Evolutionary conservation across 2,329 filamentous ascomycete genomes (phyloP), one percentile per base, ranked within the genome.

Genomic region (Colletotrichum sublineola): DNA sequence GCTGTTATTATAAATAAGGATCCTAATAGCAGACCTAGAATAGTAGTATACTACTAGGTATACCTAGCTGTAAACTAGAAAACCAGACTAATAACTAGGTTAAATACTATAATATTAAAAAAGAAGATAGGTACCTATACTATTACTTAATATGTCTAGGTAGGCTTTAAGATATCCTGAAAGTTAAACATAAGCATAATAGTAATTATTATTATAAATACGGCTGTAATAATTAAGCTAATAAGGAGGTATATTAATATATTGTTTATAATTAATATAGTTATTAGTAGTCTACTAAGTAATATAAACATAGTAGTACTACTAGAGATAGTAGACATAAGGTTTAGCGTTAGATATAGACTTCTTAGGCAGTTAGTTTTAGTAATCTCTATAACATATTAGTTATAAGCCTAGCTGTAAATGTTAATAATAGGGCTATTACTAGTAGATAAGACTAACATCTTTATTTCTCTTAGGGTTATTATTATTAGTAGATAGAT

Each of bases 21-120:
- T 57, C 55, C 55, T 18, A 20, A 40, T 38, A 40, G 8, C 14
- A 57, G n/a, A 20, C 55, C 36, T 5, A 40, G 55, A 57, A 57
- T 2, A 24, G 55, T 36, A 24, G 55, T 36, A 24, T 57, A 57
- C 29, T 57, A 36, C 55, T 20, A 57, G 31, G 33, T 20, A 40
- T 57, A 36, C 2, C 36, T 20, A 38, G 55, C 55, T 57, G 55
- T 57, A 38, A 57, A 57, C 55, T 20, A 57, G 14, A 57, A 57
- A 14, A 57, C 55, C 38, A 57, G 55, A 3, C 36, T 20, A n/a
- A 57, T 33, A 9, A 57, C 36, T 9, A 57, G 7, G 20, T 57
- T 11, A 20, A 57, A 40, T 18, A 57, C 11, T 11, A 57, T 57
- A n/a, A 57, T 14, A n/a, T 57, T 20, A n/a, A 20, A 57, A 38